Evolutionary conservation across 495 filamentous ascomycete species (phyloP).

Genomic region (Aspergillus incahuasiensis): DNA sequence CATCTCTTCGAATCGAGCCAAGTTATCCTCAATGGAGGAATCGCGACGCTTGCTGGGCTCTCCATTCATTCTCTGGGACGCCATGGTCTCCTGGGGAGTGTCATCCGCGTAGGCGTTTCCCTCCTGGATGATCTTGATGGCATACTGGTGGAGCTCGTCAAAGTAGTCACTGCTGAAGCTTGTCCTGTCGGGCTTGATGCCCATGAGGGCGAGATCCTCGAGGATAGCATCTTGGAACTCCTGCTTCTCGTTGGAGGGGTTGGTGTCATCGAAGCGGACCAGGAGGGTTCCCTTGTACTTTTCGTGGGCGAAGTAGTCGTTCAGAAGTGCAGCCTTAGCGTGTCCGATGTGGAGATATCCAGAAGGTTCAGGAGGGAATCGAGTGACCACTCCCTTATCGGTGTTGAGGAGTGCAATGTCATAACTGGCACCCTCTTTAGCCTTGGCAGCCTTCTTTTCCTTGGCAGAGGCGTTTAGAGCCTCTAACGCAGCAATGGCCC

Average conservation of each 20-base stretch:
- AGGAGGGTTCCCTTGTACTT: constrained; percentile 80
- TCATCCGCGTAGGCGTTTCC: constrained; percentile 89
- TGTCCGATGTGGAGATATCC: constrained; percentile 94
- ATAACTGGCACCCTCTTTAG: constrained; percentile 82
- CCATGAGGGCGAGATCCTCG: constrained; percentile 80
- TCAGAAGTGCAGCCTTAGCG: constrained; percentile 86
- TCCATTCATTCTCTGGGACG: constrained; percentile 69
- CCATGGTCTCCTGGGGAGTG: constrained; percentile 82
- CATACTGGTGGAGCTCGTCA: constrained; percentile 75
- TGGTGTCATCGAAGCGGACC: constrained; percentile 88
- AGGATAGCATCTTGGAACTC: constrained; percentile 88
- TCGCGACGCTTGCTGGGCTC: constrained; percentile 72
- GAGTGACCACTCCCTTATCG: constrained; percentile 88
- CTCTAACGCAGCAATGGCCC: constrained; percentile 46
- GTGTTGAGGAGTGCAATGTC: constrained; percentile 82
- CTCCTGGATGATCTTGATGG: constrained; percentile 70
- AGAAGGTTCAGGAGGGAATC: constrained; percentile 95
- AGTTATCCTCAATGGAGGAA: constrained; percentile 71
- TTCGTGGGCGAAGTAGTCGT: constrained; percentile 90
- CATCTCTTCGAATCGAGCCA: constrained; percentile 83
- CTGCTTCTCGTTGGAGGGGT: constrained; percentile 87
- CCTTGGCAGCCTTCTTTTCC: constrained; percentile 65
- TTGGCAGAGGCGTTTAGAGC: constrained; percentile 54
- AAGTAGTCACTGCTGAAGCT: constrained; percentile 91
- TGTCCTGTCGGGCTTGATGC: constrained; percentile 72